Conservation (phyloP, 1,139 yeast genomes). For the Protomyces inouyei region DNA sequence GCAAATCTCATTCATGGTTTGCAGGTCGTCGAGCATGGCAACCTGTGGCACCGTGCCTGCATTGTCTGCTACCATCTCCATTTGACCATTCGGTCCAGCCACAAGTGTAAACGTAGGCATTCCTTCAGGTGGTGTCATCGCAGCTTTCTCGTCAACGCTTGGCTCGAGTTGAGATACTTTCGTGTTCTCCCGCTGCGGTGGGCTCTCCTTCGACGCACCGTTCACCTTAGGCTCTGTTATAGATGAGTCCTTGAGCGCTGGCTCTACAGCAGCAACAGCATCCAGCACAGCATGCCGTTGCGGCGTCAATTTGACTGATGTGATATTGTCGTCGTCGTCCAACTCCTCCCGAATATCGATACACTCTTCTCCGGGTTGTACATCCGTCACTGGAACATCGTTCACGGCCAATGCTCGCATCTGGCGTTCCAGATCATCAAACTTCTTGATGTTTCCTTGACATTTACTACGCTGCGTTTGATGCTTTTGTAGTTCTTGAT, state of each 20-base stretch:
- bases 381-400: neutral
- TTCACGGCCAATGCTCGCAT: conserved; percentile 6
- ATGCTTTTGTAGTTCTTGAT: conserved; percentile 1
- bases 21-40: neutral
- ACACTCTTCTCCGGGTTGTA: neutral
- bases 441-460: conserved; percentile 1
- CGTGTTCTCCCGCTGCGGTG: neutral
- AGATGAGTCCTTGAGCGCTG: neutral
- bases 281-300: neutral
- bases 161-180: neutral
- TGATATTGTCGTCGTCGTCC: conserved; percentile 14
- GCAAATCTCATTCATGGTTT: neutral
- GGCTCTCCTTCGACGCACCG: neutral
- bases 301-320: conserved; percentile 3
- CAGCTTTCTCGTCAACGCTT: neutral
- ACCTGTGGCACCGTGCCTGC: neutral
- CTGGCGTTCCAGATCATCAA: conserved; percentile 9
- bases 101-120: neutral
- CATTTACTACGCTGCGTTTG: neutral
- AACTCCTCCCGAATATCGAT: conserved; percentile 24
- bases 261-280: neutral
- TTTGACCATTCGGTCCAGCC: neutral
- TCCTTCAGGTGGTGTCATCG: conserved; percentile 3
- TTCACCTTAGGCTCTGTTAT: neutral
- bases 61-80: neutral